Evolutionary conservation across 2,329 filamentous ascomycete genomes (phyloP).

Genomic region (Botrytis porri): DNA sequence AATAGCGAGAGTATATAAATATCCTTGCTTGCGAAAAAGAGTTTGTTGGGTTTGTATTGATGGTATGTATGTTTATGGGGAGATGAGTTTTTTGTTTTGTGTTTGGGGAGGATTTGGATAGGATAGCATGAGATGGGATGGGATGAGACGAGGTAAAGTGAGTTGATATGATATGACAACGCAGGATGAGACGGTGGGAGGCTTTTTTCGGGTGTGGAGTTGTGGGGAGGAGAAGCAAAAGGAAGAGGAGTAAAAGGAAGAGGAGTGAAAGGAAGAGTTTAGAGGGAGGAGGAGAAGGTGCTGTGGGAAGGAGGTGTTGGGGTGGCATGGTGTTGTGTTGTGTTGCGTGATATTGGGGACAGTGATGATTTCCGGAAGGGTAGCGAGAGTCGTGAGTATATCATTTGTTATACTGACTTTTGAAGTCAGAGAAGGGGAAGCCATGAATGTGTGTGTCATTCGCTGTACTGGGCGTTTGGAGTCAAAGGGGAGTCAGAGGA

Average conservation of each 20-base stretch:
- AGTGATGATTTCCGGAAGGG: not conserved
- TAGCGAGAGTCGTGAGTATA: not conserved
- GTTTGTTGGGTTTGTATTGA: not conserved
- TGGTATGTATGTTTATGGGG: not conserved
- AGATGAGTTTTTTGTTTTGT: not conserved
- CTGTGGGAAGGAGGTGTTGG: not conserved
- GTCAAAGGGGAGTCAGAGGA: not conserved
- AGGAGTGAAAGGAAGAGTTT: too few species aligned
- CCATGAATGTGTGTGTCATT: too few species aligned
- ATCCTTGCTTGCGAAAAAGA: not conserved
- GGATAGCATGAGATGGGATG: not conserved
- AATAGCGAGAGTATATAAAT: not conserved
- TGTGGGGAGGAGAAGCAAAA: too few species aligned
- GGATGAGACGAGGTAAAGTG: too few species aligned
- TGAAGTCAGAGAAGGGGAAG: too few species aligned
- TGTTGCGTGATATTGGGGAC: not conserved
- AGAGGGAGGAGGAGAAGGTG: not conserved
- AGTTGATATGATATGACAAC: too few species aligned
- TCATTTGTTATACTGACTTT: too few species aligned
- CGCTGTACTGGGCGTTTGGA: too few species aligned
- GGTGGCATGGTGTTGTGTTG: too few species aligned
- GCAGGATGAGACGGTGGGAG: not conserved
- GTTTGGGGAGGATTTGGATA: too few species aligned
- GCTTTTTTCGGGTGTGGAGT: too few species aligned
- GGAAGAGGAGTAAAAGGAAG: too few species aligned